Percentiles rank a stretch among this genome's conserved stretches.
Evolutionary conservation across 352 stramenopile genomes (phyloP).

Genomic region (Phytopythium montanum): DNA sequence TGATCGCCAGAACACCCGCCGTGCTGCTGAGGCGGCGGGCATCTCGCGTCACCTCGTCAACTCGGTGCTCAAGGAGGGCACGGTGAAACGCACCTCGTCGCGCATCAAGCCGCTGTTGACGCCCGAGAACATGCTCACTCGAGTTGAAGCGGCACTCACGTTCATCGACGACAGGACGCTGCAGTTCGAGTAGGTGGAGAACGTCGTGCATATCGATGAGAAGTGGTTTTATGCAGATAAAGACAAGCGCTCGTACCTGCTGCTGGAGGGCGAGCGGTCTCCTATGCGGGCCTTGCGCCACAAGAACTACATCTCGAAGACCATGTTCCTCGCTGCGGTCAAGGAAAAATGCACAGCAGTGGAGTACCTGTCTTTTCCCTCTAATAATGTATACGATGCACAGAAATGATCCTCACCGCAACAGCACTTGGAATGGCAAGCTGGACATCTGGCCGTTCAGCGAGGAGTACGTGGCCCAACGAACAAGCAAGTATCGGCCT

Average conservation of each 20-base stretch:
- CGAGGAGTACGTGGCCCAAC: too few species aligned
- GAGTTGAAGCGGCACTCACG: neutral
- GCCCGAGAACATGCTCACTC: neutral
- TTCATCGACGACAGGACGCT: neutral
- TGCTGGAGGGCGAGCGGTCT: neutral
- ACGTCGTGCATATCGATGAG: slow-evolving; percentile 9
- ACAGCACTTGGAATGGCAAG: too few species aligned
- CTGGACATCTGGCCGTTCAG: too few species aligned
- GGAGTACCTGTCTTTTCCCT: too few species aligned
- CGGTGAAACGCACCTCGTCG: neutral
- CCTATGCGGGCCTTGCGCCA: too few species aligned
- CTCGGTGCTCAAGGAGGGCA: neutral
- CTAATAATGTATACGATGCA: too few species aligned
- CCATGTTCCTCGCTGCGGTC: neutral
- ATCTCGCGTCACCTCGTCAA: neutral
- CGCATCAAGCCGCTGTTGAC: neutral
- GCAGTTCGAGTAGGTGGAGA: slow-evolving; percentile 4
- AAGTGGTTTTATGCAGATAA: slow-evolving; percentile 10
- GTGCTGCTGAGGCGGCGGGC: neutral
- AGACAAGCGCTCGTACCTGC: neutral
- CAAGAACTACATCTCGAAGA: neutral
- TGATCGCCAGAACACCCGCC: neutral
- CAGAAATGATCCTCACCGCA: too few species aligned
- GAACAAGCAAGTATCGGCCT: too few species aligned
- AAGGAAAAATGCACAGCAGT: too few species aligned